These are phyloP conservation scores for Annulohypoxylon moriforme DNA, from an alignment of 495 filamentous ascomycete genomes.

Conservation along the genomic window DNA sequence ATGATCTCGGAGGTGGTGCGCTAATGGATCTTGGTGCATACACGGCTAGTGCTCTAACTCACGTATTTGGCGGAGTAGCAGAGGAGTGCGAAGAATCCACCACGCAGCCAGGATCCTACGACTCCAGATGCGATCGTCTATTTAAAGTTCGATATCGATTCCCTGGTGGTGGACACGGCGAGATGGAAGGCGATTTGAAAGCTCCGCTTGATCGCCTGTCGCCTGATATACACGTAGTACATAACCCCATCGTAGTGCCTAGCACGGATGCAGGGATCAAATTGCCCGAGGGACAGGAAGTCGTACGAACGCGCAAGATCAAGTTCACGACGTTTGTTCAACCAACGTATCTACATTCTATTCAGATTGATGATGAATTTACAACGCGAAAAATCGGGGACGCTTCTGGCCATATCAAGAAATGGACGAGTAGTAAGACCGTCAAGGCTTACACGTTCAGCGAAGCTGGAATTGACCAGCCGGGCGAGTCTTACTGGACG, in stretches of 20 bases:
- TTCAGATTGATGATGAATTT: slow-evolving; percentile 61
- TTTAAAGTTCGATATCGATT: slow-evolving; percentile 58
- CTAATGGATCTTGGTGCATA: slow-evolving; percentile 70
- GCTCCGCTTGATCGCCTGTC: slow-evolving; percentile 40
- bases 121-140: slow-evolving; percentile 53
- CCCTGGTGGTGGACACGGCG: slow-evolving; percentile 55
- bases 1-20: slow-evolving; percentile 65
- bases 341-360: slow-evolving; percentile 60
- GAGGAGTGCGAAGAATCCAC: slow-evolving; percentile 52
- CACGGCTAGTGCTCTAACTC: slow-evolving; percentile 54
- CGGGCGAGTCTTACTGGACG: slow-evolving; percentile 61
- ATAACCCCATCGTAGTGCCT: slow-evolving; percentile 46
- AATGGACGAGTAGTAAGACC: slow-evolving; percentile 57
- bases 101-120: slow-evolving; percentile 45
- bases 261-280: slow-evolving; percentile 49
- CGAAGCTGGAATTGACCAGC: slow-evolving; percentile 48
- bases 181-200: slow-evolving; percentile 52
- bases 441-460: slow-evolving; percentile 61
- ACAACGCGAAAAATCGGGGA: slow-evolving; percentile 49
- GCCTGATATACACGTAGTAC: slow-evolving; percentile 56
- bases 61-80: slow-evolving; percentile 54
- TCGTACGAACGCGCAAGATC: slow-evolving; percentile 55
- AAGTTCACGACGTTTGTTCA: slow-evolving; percentile 56
- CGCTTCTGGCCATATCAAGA: slow-evolving; percentile 45
- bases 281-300: slow-evolving; percentile 49